Evolutionary conservation across 495 filamentous ascomycete species (phyloP).

Genomic region (Penicillium bialowiezense): DNA sequence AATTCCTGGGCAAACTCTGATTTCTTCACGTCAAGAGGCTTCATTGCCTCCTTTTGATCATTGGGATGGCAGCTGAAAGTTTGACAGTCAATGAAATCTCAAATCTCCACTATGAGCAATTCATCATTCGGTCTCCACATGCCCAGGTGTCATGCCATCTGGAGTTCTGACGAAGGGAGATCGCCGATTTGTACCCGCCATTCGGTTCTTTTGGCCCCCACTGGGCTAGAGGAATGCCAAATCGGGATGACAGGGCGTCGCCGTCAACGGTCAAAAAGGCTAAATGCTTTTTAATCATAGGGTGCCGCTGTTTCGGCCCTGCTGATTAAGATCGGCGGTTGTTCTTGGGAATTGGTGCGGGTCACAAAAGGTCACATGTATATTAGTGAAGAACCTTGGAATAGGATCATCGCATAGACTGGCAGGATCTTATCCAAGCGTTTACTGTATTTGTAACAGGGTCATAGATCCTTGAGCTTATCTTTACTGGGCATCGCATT

Average conservation of each 20-base stretch:
- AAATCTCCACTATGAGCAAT: not conserved
- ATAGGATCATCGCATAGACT: not conserved
- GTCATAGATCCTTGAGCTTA: not conserved
- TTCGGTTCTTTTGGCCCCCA: not conserved
- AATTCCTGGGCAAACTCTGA: no score
- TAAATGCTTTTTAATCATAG: not conserved
- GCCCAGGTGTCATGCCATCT: not conserved
- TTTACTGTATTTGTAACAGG: not conserved
- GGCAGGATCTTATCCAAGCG: not conserved
- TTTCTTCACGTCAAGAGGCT: no score
- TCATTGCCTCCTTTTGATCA: not conserved
- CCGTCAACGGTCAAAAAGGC: not conserved
- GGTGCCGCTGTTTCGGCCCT: not conserved
- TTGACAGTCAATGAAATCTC: not conserved
- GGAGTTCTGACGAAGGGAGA: not conserved
- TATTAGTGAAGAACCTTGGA: not conserved
- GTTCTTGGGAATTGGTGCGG: not conserved
- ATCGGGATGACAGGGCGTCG: not conserved
- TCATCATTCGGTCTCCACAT: not conserved
- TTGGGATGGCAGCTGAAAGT: not conserved
- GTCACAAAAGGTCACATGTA: not conserved
- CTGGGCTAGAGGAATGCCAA: not conserved
- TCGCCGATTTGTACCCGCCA: not conserved
- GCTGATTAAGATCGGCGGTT: slow-evolving; percentile 7
- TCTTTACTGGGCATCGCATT: not conserved